Evolutionary conservation across 1,139 yeast genomes (phyloP).

Genomic region (Barnettozyma hawaiiensis): DNA sequence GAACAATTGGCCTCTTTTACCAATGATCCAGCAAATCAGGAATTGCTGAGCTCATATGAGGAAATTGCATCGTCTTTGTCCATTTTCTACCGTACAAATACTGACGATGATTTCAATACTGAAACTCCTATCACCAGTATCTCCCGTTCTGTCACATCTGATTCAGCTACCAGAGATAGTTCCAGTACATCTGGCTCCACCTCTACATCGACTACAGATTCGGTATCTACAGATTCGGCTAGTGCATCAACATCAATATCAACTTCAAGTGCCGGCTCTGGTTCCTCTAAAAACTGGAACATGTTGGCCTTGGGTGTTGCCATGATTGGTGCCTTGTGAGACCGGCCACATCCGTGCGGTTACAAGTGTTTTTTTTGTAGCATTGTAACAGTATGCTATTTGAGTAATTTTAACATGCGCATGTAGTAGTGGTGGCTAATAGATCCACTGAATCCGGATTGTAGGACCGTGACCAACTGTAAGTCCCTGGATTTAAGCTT

Average conservation of each 20-base stretch:
- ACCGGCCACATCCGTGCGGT: too few relatives aligned
- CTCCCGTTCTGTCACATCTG: not conserved
- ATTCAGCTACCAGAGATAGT: too few relatives aligned
- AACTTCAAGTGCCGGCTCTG: not conserved
- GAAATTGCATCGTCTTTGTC: not conserved
- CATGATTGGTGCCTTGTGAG: not conserved
- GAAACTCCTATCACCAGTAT: not conserved
- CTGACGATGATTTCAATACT: too few relatives aligned
- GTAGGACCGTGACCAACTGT: too few relatives aligned
- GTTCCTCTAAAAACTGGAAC: not conserved
- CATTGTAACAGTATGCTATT: too few relatives aligned
- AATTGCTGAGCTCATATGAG: not conserved
- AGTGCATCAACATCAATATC: not conserved
- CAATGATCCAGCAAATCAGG: not conserved
- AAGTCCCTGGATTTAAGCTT: too few relatives aligned
- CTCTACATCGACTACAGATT: not conserved
- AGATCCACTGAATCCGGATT: too few relatives aligned
- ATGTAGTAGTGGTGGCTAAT: too few relatives aligned
- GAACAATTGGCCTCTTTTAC: not conserved
- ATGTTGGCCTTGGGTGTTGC: not conserved
- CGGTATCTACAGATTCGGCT: not conserved
- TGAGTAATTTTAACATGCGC: too few relatives aligned
- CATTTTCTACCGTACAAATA: too few relatives aligned
- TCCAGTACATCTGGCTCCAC: too few relatives aligned
- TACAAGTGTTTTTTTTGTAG: too few relatives aligned